Conservation (phyloP, 2,329 filamentous ascomycete species). For the Aspergillus sp. region DNA sequence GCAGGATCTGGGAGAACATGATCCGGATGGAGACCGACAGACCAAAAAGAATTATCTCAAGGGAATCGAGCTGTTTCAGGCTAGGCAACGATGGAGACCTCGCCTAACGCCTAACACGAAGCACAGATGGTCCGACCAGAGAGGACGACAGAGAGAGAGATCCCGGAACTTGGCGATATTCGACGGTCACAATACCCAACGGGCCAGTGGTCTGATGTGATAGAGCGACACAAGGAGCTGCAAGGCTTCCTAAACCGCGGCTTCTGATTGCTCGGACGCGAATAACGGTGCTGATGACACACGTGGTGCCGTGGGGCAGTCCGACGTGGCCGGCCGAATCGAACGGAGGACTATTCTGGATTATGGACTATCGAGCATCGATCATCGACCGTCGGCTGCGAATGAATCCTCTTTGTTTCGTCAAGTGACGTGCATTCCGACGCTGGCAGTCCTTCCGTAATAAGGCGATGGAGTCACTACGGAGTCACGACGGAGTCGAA, state of each 20-base stretch:
- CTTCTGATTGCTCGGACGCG: background rate
- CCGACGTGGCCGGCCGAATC: background rate
- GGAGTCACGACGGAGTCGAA: background rate
- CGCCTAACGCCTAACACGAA: constrained; percentile 7
- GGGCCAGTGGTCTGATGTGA: constrained; percentile 11
- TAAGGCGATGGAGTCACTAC: background rate
- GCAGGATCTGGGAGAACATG: background rate
- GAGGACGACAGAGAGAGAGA: background rate
- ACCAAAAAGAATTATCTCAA: background rate
- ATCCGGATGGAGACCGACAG: background rate
- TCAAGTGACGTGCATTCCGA: background rate
- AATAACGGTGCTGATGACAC: constrained; percentile 3
- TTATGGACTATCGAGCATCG: background rate
- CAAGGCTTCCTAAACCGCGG: background rate
- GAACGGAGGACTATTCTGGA: background rate
- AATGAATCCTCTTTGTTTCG: background rate
- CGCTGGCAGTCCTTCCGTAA: background rate
- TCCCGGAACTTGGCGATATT: constrained; percentile 8
- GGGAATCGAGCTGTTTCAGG: constrained; percentile 1
- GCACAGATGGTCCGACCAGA: constrained; percentile 1
- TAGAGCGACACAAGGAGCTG: background rate
- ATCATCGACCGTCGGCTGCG: background rate
- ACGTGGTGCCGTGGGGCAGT: constrained; percentile 11
- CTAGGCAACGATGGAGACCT: background rate
- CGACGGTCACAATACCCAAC: background rate